Evolutionary conservation across 2,329 filamentous ascomycete species (phyloP), one percentile per base, ranked within the genome.

Genomic region (Colletotrichum tropicicola): DNA sequence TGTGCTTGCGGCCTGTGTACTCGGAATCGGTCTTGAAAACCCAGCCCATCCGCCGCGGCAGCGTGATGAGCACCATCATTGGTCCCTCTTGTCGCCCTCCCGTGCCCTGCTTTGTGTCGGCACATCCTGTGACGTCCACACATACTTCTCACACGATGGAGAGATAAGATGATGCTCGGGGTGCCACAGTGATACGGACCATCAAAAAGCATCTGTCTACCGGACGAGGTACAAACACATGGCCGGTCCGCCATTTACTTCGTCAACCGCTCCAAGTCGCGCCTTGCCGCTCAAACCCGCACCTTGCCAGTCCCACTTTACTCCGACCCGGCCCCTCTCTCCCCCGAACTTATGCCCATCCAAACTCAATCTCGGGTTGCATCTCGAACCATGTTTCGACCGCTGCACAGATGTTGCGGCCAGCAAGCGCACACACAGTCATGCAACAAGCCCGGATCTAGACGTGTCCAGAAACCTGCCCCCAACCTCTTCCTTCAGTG

Each of bases 321-420:
- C 17, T 54, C 57, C 43, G 56, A 60, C 41, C 41, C 60, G 48
- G 49, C 25, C 39, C 55, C 61, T 53, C 57, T n/a, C n/a, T n/a
- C n/a, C n/a, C 32, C 56, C 61, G 49, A 55, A 56, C 53, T 44
- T 15, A 51, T 61, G 49, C 44, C 57, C 35, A 39, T 65, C 57
- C 52, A 59, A 65, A 61, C 43, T 51, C 58, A 51, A 61, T 55
- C 61, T 65, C 49, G 28, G 55, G 27, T 65, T 65, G 61, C 57
- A 65, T 61, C 35, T 54, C 23, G 27, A 61, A 49, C 49, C 56
- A 39, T 61, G 57, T 65, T 61, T 55, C 61, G 57, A 32, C 41
- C 57, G 37, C 44, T 55, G 61, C 61, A 65, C 57, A 55, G 61
- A 55, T 55, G 49, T 49, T 39, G 49, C 35, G 41, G 28, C 44